Base-by-base conservation (phyloP, 345 rosid species). In the Brassica napus region DNA sequence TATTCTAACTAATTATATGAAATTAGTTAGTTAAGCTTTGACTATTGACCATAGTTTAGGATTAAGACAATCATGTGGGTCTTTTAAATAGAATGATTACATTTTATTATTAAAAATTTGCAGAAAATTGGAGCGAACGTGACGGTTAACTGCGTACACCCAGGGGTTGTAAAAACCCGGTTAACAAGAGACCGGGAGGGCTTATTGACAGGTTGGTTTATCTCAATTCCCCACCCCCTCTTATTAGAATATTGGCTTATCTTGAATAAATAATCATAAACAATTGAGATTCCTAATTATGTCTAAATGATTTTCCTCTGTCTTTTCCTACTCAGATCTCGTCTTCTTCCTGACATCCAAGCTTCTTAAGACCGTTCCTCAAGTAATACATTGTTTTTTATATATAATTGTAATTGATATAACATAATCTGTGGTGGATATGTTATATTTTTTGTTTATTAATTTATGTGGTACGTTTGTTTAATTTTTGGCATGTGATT, bases 151-250 rank as follows among this genome's bases (percentile, higher is more conserved):
- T 91, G 96, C 75, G 96, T 95, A 63, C 97, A 95, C 77, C 99
- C 99, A 2, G 99, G 99, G 12, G 87, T 95, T 5, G 99, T 95
- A 47, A 82, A 90, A 74, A 95, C 99, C 74, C 86, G 97, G 74
- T 91, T 95, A 67, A 93, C 98, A 26, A 84, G 99, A 75, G 98
- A 93, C 77, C 87, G 97, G 69, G 98, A 96, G 79, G 98, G 99
- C 69, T 78, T 88, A 15, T 65, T 87, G 61, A 96, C 99, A 66
- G 97, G 98, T 92, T 34, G 67, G 68, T 57, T 66, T 79, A 44
- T 57, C 15, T 67, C 72, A 15, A 6, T 49, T 49, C 6, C 6
- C 1, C 6, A 8, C 6, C 30, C 6, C 39, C 18, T 4, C 60
- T 44, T 3, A 2, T n/a, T 42, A 47, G 5, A 2, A 59, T 39